Conservation (phyloP, 441 rosid genomes). For the Manihot esculenta region DNA sequence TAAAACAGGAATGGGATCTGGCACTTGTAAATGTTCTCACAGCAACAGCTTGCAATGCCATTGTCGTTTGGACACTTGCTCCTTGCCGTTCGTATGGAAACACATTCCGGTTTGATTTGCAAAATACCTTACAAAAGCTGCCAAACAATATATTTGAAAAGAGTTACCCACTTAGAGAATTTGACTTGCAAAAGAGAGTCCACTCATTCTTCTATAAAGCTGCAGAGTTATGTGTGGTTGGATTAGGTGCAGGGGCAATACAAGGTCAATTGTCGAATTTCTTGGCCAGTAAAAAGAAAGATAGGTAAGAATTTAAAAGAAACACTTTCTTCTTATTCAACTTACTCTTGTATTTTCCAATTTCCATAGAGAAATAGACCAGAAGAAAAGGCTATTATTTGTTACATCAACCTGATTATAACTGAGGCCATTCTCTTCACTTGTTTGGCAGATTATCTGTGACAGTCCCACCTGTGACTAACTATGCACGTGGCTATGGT, state of each 20-base stretch:
- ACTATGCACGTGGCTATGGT: conserved; percentile 83
- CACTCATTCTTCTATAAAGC: conserved; percentile 86
- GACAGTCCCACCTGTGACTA: conserved; percentile 67
- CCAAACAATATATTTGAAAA: conserved; percentile 90
- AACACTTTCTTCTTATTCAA: conserved; percentile 2
- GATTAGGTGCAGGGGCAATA: conserved; percentile 71
- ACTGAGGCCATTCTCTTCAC: conserved; percentile 12
- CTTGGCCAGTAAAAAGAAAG: conserved; percentile 67
- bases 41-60: conserved; percentile 79
- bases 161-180: conserved; percentile 92
- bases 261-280: conserved; percentile 81
- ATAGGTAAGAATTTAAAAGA: conserved; percentile 47
- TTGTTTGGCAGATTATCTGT: conserved; percentile 69
- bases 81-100: conserved; percentile 96
- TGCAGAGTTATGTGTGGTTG: conserved; percentile 80
- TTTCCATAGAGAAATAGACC: background rate
- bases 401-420: conserved; percentile 10
- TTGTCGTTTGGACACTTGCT: conserved; percentile 90
- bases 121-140: conserved; percentile 91
- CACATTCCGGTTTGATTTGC: conserved; percentile 86
- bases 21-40: conserved; percentile 90
- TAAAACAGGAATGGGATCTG: conserved; percentile 94
- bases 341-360: too few species aligned
- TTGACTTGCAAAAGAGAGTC: conserved; percentile 80
- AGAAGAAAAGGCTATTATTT: conserved; percentile 7